Base-by-base conservation (phyloP, 169 alveolate species). In the Eimeria maxima region DNA sequence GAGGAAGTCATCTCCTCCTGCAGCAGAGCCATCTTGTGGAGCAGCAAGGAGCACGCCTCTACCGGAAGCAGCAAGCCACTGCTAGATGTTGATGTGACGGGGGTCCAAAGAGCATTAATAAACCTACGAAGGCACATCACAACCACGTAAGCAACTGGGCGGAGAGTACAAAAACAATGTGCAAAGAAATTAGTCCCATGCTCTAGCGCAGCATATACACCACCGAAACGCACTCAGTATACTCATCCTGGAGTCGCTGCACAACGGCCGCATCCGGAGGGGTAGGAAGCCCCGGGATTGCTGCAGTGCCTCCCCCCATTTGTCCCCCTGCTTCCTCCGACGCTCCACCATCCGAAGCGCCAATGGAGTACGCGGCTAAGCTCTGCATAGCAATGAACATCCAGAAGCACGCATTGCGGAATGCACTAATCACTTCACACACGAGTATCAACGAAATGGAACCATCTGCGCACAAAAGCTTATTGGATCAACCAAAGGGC, bases 1-100 rank as follows among this genome's bases (percentile, higher is more conserved):
- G 95, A 60, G 45, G 95, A 92, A 20, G 95, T 47, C 73, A 92
- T 53, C 20, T 92, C 95, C 60, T 42, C 73, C 92, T 92, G 65
- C 47, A 92, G 45, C 71, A 53, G 47, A 24, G 95, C 92, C 69
- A 92, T 65, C 81, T 29, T 55, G 69, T 18, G 45, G 24, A 33
- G 55, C 73, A 92, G 71, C 92, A 55, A 24, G 24, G 38, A 38
- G 69, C 92, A 57, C 8, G 88, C 71, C 84, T 76, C 95, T 22
- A 69, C 91, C 42, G 86, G 74, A 60, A 81, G 73, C 45, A 81
- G 6, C 71, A 53, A 29, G 11, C 16, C 67, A 44, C 33, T 55
- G 45, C 27, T 33, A 2, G 90, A 14, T 33, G 69, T 13, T 33
- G 47, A 16, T 47, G 45, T 24, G 22, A 81, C 74, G 33, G 90